Conservation (phyloP, 2,329 filamentous ascomycete genomes). For the Arthrobotrys megalospora region DNA sequence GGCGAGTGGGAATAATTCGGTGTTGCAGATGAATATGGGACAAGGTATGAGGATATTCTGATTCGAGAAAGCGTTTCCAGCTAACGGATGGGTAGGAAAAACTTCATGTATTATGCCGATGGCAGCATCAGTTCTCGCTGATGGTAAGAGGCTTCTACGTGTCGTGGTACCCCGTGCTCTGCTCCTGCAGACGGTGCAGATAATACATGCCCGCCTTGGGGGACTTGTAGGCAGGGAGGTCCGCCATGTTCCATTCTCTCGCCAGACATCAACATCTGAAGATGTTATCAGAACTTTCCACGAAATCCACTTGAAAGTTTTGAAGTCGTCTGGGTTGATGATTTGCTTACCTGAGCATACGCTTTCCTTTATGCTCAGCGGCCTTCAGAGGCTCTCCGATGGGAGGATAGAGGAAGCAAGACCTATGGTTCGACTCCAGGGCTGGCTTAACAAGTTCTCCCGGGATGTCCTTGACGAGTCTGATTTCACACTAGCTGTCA, state of each 20-base stretch:
- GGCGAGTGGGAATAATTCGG: conserved; percentile 71
- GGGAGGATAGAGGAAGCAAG: conserved; percentile 68
- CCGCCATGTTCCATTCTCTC: conserved; percentile 74
- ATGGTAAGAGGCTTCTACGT: conserved; percentile 70
- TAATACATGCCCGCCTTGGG: conserved; percentile 73
- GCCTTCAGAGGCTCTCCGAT: conserved; percentile 73
- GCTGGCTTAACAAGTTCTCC: conserved; percentile 70
- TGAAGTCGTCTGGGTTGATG: conserved; percentile 71
- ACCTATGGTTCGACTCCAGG: conserved; percentile 71
- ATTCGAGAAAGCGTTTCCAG: conserved; percentile 19
- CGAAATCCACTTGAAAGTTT: conserved; percentile 68
- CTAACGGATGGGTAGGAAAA: conserved; percentile 69
- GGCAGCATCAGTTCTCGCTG: conserved; percentile 69
- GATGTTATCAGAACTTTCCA: conserved; percentile 65
- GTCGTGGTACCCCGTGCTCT: conserved; percentile 74
- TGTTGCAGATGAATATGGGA: conserved; percentile 79
- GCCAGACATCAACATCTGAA: conserved; percentile 68
- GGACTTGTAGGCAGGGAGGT: conserved; percentile 72
- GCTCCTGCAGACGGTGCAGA: conserved; percentile 73
- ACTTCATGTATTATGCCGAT: conserved; percentile 74
- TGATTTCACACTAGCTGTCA: conserved; percentile 72
- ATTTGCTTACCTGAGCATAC: conserved; percentile 76
- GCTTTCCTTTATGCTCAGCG: conserved; percentile 77
- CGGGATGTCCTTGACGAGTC: conserved; percentile 78
- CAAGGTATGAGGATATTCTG: conserved; percentile 68